A percentile compares a stretch with the other conserved stretches of the same genome.
These are phyloP conservation scores for Boletus subcaerulescens DNA, from an alignment of 768 basidiomycete genomes.

Conservation along the genomic window DNA sequence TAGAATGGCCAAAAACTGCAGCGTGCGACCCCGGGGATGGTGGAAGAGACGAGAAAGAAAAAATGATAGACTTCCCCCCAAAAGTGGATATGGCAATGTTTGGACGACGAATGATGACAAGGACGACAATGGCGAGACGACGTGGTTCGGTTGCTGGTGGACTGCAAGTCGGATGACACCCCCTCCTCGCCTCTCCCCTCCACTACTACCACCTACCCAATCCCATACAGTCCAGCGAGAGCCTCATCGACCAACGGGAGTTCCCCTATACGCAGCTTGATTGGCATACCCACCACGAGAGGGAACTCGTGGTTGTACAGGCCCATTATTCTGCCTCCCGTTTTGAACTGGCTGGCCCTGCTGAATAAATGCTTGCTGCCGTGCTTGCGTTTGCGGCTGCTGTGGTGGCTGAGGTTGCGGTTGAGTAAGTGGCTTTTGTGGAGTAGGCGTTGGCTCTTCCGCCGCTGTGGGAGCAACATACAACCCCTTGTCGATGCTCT, in stretches of 20 bases:
- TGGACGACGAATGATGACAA: slow-evolving; percentile 6
- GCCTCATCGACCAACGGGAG: slow-evolving; percentile 28
- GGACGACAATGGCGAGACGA: slow-evolving; percentile 15
- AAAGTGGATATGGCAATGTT: slow-evolving; percentile 12
- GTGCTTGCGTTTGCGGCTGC: slow-evolving; percentile 23
- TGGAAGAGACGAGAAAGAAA: slow-evolving; percentile 11
- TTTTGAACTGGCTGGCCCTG: slow-evolving; percentile 24
- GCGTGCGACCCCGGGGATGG: slow-evolving; percentile 9
- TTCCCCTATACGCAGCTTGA: slow-evolving; percentile 28
- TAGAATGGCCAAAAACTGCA: slow-evolving; percentile 12
- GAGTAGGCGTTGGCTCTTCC: slow-evolving; percentile 46
- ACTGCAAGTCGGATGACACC: slow-evolving; percentile 14
- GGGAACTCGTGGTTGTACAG: slow-evolving; percentile 20
- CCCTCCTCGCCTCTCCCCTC: neutral
- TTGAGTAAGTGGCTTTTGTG: slow-evolving; percentile 36
- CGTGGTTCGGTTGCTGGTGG: slow-evolving; percentile 8
- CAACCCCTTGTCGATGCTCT: slow-evolving; percentile 82
- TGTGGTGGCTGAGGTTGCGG: slow-evolving; percentile 34
- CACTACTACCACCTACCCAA: neutral
- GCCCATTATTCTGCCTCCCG: slow-evolving; percentile 28
- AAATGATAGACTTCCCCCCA: slow-evolving; percentile 12
- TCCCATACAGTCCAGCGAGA: neutral
- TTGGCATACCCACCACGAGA: slow-evolving; percentile 22
- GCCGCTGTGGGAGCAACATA: slow-evolving; percentile 79
- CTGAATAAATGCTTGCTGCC: slow-evolving; percentile 28